Evolutionary conservation across 441 rosid species (phyloP), one percentile per base, ranked within the genome.

Genomic region (Gossypium laxum): DNA sequence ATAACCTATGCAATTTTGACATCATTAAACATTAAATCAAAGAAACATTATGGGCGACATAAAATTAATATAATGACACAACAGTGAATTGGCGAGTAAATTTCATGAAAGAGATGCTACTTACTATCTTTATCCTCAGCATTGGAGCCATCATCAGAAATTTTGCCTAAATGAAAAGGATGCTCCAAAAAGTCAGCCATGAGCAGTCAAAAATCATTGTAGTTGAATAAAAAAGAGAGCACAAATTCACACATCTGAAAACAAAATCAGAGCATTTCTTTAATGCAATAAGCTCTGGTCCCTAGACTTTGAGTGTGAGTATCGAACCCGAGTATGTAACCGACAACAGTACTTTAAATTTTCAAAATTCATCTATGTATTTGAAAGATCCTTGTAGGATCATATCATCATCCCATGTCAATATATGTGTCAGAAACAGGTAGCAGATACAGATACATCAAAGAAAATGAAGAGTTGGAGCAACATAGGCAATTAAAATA

Each of bases 91-190:
- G 70, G 11, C 15, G 43, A 48, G 11, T 66, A 47, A 66, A 15
- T 67, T 67, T 21, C 57, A 26, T 18, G 51, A 21, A 70, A 41
- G 41, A 21, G 54, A 30, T 71, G 78, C 86, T 73, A 86, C 89
- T 75, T 78, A 83, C 87, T 70, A 64, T 74, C 80, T 74, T 81
- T 80, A 61, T 78, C 82, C 66, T 77, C 80, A 72, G 77, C 74
- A 66, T 71, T 76, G 66, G 84, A 68, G 77, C 84, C 87, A 70
- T 77, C 78, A 57, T 80, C 82, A 70, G 83, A 69, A 24, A 38
- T 67, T 76, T 81, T 84, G 60, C 91, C 92, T 88, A 73, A 61
- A 78, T 12, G 77, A 61, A 30, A 17, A 17, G 19, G 11, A 14
- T 15, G 24, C 14, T 43, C 51, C 24, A 56, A 56, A 58, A 10